These are phyloP conservation scores for Psilocybe cubensis DNA, from an alignment of 768 basidiomycete genomes.

Conservation along the genomic window DNA sequence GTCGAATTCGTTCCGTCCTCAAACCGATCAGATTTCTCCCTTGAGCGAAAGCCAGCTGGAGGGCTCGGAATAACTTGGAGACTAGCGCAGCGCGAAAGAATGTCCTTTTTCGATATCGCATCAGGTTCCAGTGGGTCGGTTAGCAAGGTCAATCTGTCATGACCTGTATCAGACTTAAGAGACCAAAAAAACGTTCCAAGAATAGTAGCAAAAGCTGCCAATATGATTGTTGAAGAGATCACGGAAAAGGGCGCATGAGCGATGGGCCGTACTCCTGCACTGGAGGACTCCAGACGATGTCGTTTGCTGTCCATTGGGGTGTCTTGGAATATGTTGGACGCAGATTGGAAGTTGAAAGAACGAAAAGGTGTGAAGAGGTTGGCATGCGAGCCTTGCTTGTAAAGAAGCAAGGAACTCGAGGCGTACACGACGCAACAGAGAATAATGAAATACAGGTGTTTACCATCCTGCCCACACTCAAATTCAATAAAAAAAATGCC, in stretches of 20 bases:
- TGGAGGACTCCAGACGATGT: not conserved
- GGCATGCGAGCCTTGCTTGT: slow-evolving; percentile 6
- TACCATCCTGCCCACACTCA: not conserved
- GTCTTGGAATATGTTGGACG: not conserved
- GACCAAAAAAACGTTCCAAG: slow-evolving; percentile 7
- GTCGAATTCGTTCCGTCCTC: slow-evolving; percentile 68
- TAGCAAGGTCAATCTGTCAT: not conserved
- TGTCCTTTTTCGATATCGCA: slow-evolving; percentile 24
- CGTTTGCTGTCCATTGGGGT: not conserved
- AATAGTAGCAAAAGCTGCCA: slow-evolving; percentile 8
- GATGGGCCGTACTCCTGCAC: not conserved
- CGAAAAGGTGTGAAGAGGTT: not conserved
- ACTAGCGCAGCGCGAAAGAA: slow-evolving; percentile 54
- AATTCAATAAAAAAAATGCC: no score
- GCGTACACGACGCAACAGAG: slow-evolving; percentile 19
- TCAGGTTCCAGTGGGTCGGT: not conserved
- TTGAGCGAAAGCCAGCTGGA: slow-evolving; percentile 37
- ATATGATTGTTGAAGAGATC: not conserved
- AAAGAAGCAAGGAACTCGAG: not conserved
- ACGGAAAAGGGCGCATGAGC: not conserved
- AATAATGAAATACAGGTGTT: slow-evolving; percentile 9
- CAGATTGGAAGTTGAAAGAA: no score
- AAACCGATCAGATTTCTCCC: slow-evolving; percentile 64
- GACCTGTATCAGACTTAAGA: slow-evolving; percentile 1
- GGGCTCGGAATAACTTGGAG: slow-evolving; percentile 51